These are phyloP conservation scores for Diplodia seriata DNA, from an alignment of 2,329 filamentous ascomycete genomes.

Conservation along the genomic window DNA sequence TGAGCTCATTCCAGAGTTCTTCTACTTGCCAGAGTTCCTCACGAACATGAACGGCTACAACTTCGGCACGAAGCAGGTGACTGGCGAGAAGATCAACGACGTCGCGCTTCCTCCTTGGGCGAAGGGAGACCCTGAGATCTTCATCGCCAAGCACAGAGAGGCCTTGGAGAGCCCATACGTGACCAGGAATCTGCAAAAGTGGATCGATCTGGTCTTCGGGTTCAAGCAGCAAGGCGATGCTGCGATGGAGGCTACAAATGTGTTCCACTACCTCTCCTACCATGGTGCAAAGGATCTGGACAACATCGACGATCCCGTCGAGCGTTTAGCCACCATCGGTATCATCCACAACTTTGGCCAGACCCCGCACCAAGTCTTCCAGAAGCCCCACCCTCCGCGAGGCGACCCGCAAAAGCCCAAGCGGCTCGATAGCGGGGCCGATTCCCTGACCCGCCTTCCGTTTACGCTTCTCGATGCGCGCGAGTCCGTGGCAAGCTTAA, in stretches of 20 bases:
- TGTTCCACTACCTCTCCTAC: constrained; percentile 96
- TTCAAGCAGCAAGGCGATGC: constrained; percentile 92
- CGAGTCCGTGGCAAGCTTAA: constrained; percentile 80
- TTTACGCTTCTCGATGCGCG: constrained; percentile 77
- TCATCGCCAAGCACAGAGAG: constrained; percentile 94
- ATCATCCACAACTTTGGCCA: constrained; percentile 99
- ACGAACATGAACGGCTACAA: constrained; percentile 95
- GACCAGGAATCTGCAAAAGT: constrained; percentile 85
- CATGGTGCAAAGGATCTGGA: constrained; percentile 93
- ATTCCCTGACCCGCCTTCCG: constrained; percentile 77
- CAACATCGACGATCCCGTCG: constrained; percentile 84
- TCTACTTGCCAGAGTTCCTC: constrained; percentile 93
- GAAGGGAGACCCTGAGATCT: constrained; percentile 93
- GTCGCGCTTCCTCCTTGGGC: constrained; percentile 95
- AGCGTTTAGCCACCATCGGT: constrained; percentile 86
- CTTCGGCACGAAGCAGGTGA: constrained; percentile 86
- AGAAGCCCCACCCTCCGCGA: constrained; percentile 76
- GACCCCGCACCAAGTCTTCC: constrained; percentile 94
- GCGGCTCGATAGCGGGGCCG: constrained; percentile 78
- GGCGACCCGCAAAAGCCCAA: constrained; percentile 72
- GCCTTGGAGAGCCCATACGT: constrained; percentile 93
- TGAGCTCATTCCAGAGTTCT: constrained; percentile 96
- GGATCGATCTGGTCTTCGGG: constrained; percentile 96
- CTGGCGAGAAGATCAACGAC: constrained; percentile 78
- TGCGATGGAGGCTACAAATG: constrained; percentile 88